A percentile compares a stretch with the other conserved stretches of the same genome.
Evolutionary conservation across 148 eudicot genomes (phyloP).

Genomic region (Dianthus caryophyllus): DNA sequence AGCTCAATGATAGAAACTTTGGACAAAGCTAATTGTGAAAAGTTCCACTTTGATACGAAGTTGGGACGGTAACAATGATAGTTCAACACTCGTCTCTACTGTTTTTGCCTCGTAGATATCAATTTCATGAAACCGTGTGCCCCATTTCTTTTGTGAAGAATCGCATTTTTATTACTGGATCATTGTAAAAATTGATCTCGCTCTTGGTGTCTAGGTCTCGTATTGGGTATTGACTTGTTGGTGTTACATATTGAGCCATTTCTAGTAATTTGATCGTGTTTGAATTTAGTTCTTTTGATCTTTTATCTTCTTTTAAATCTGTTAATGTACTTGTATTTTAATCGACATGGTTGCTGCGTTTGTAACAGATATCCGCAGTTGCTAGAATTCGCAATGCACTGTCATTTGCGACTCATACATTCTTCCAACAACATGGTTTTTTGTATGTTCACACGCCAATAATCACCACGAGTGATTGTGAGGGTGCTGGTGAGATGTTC

Average conservation of each 20-base stretch:
- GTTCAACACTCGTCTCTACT: no score
- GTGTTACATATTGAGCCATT: background rate
- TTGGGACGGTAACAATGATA: background rate
- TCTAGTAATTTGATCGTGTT: no score
- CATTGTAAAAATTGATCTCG: background rate
- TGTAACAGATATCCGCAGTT: slow-evolving; percentile 69
- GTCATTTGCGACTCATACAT: slow-evolving; percentile 88
- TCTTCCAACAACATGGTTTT: slow-evolving; percentile 78
- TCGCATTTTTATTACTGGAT: background rate
- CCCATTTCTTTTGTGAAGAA: background rate
- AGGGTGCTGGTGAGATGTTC: slow-evolving; percentile 99
- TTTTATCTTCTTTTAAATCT: background rate
- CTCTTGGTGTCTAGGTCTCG: background rate
- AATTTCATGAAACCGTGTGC: background rate
- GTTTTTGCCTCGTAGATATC: background rate
- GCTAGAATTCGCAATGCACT: slow-evolving; percentile 87
- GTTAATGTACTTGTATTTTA: background rate
- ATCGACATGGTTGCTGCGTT: background rate
- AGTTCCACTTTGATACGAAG: background rate
- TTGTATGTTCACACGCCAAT: slow-evolving; percentile 84
- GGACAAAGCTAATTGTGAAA: background rate
- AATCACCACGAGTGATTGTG: slow-evolving; percentile 96
- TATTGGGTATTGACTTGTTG: no score
- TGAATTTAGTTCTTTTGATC: background rate
- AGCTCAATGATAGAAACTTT: background rate